These are phyloP conservation scores for Fagus crenata DNA, from an alignment of 306 rosid species.

Conservation along the genomic window DNA sequence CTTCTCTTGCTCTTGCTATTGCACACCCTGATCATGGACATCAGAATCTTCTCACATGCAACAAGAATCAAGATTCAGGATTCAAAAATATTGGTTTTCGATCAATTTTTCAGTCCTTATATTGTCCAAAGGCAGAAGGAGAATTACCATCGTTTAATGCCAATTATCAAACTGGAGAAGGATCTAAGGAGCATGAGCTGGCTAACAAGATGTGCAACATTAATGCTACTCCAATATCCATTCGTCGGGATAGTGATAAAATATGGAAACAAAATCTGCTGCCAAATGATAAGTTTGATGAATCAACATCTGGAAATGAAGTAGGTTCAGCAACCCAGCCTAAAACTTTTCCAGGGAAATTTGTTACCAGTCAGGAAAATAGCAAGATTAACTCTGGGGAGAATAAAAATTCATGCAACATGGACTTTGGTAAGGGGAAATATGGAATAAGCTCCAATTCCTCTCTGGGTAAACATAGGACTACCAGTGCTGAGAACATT, in stretches of 20 bases:
- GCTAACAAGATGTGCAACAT: constrained; percentile 35
- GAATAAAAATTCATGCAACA: constrained; percentile 28
- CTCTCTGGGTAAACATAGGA: constrained; percentile 44
- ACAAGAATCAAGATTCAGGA: constrained; percentile 38
- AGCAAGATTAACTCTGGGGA: constrained; percentile 29
- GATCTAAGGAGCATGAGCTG: constrained; percentile 45
- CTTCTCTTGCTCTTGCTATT: constrained; percentile 40
- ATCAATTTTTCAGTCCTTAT: constrained; percentile 71
- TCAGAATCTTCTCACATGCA: constrained; percentile 33
- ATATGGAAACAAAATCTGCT: constrained; percentile 26
- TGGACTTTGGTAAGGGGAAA: constrained; percentile 36
- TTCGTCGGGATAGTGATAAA: constrained; percentile 37
- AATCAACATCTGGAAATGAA: constrained; percentile 38
- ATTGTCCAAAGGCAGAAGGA: constrained; percentile 42
- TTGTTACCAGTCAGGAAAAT: constrained; percentile 43
- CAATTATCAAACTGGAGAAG: constrained; percentile 42
- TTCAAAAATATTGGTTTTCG: constrained; percentile 60
- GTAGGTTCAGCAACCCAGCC: constrained; percentile 40
- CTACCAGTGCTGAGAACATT: constrained; percentile 34
- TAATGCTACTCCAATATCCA: constrained; percentile 54
- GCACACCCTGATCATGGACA: constrained; percentile 36
- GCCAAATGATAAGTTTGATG: constrained; percentile 34
- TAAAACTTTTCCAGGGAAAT: constrained; percentile 33
- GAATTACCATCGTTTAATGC: constrained; percentile 33
- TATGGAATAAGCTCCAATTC: constrained; percentile 39